Conservation (phyloP, 2,329 filamentous ascomycete genomes). For the Colletotrichum filicis region DNA sequence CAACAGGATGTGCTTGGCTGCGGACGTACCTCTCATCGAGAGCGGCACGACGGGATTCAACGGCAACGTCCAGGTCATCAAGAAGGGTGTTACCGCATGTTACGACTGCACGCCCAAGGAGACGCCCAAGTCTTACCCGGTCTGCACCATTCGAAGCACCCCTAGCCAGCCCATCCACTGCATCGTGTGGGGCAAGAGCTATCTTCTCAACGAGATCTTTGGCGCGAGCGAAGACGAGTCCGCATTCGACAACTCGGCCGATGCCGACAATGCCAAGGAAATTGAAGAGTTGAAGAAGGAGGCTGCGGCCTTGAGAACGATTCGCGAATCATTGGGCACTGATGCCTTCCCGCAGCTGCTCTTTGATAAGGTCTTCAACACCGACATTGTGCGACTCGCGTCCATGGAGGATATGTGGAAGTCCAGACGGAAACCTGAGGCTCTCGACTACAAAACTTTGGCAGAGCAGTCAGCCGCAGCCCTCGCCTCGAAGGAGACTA, state of each 20-base stretch:
- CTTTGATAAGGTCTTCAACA: conserved; percentile 92
- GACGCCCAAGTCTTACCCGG: conserved; percentile 90
- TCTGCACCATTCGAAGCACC: conserved; percentile 96
- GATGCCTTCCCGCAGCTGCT: conserved; percentile 81
- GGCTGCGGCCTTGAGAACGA: conserved; percentile 83
- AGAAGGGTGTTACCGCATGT: conserved; percentile 90
- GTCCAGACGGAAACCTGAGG: conserved; percentile 76
- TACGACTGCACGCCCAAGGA: conserved; percentile 96
- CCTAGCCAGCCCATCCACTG: conserved; percentile 97
- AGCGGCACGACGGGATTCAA: conserved; percentile 98
- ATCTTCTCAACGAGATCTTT: conserved; percentile 94
- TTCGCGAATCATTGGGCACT: conserved; percentile 83
- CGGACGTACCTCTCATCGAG: conserved; percentile 90
- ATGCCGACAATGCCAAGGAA: conserved; percentile 85
- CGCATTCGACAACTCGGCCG: conserved; percentile 81
- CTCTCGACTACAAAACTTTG: conserved; percentile 76
- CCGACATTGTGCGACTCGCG: conserved; percentile 83
- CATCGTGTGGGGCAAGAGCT: conserved; percentile 99
- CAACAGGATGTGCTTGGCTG: conserved; percentile 96
- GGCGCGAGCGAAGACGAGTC: conserved; percentile 90
- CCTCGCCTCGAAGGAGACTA: conserved; percentile 63
- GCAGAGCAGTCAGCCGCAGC: conserved; percentile 60
- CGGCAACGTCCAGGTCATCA: conserved; percentile 96
- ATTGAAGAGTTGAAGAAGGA: conserved; percentile 90
- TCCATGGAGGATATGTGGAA: conserved; percentile 99